Evolutionary conservation across 1,139 yeast species (phyloP).

Genomic region (Zygosaccharomyces sapae): DNA sequence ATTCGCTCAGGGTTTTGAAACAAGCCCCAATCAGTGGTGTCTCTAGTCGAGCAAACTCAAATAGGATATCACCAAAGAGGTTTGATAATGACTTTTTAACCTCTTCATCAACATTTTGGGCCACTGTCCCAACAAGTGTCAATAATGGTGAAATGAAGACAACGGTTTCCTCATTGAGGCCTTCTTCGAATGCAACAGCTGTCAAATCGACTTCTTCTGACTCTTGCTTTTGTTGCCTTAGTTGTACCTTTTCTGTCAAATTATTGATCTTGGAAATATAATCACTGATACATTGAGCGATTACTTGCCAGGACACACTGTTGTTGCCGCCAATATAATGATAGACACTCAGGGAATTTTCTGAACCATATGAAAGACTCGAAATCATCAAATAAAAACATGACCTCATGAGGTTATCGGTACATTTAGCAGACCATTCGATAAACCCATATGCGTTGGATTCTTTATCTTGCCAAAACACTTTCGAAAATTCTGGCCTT

Average conservation of each 20-base stretch:
- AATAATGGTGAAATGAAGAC: slow-evolving; percentile 71
- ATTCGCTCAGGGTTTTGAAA: slow-evolving; percentile 47
- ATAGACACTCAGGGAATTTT: slow-evolving; percentile 48
- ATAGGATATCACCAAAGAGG: slow-evolving; percentile 37
- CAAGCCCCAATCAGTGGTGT: slow-evolving; percentile 55
- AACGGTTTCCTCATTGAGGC: slow-evolving; percentile 74
- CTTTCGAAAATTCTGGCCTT: slow-evolving; percentile 53
- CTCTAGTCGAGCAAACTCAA: slow-evolving; percentile 46
- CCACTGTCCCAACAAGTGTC: slow-evolving; percentile 49
- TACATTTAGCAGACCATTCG: slow-evolving; percentile 83
- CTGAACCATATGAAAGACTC: slow-evolving; percentile 62
- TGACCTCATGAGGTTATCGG: slow-evolving; percentile 78
- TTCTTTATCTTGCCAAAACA: slow-evolving; percentile 69
- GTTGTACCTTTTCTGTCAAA: slow-evolving; percentile 30
- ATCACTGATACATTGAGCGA: slow-evolving; percentile 53
- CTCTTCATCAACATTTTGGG: slow-evolving; percentile 38
- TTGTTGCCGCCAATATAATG: slow-evolving; percentile 38
- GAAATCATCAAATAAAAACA: slow-evolving; percentile 77
- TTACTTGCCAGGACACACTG: slow-evolving; percentile 56
- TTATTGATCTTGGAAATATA: slow-evolving; percentile 48
- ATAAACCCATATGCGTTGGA: slow-evolving; percentile 69
- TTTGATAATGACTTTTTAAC: slow-evolving; percentile 24
- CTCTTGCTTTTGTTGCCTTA: slow-evolving; percentile 35
- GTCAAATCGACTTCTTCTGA: slow-evolving; percentile 24
- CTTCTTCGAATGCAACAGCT: slow-evolving; percentile 40